A percentile compares a stretch with the other conserved stretches of the same genome.
Evolutionary conservation across 2,329 filamentous ascomycete species (phyloP).

Genomic region (Colletotrichum lupini): DNA sequence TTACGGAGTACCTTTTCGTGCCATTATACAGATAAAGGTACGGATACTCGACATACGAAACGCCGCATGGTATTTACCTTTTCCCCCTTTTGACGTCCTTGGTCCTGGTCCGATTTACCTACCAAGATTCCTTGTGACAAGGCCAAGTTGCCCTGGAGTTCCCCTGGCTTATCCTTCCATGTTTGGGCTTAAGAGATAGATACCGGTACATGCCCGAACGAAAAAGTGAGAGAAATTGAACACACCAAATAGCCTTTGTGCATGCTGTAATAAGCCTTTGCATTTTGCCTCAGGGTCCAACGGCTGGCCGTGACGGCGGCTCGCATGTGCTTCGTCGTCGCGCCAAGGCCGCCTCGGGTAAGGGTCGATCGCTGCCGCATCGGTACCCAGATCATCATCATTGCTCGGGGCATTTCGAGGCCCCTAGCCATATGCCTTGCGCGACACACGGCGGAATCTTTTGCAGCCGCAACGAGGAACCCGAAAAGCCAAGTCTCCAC

Average conservation of each 20-base stretch:
- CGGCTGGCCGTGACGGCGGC: slow-evolving; percentile 21
- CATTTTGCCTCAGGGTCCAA: slow-evolving; percentile 27
- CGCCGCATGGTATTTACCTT: background rate
- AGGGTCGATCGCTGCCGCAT: slow-evolving; percentile 31
- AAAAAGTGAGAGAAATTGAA: background rate
- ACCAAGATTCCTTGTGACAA: background rate
- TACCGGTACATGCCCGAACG: too few relatives aligned
- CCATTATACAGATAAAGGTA: background rate
- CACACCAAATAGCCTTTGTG: background rate
- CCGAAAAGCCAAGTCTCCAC: slow-evolving; percentile 21
- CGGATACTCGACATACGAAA: background rate
- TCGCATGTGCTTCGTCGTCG: slow-evolving; percentile 26
- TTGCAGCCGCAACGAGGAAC: slow-evolving; percentile 23
- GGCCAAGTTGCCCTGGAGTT: too few relatives aligned
- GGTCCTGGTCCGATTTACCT: background rate
- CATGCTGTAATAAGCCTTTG: background rate
- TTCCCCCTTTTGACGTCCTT: background rate
- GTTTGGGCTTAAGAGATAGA: too few relatives aligned
- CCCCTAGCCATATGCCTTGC: slow-evolving; percentile 7
- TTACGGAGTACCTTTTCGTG: too few relatives aligned
- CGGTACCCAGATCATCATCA: slow-evolving; percentile 19
- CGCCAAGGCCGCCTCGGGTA: slow-evolving; percentile 24
- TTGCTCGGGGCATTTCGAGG: slow-evolving; percentile 21
- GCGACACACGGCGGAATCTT: slow-evolving; percentile 7
- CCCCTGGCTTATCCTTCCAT: too few relatives aligned